A percentile compares a stretch with the other conserved stretches of the same genome.
These are phyloP conservation scores for Beauveria sp. DNA, from an alignment of 2,329 filamentous ascomycete genomes.

Conservation along the genomic window DNA sequence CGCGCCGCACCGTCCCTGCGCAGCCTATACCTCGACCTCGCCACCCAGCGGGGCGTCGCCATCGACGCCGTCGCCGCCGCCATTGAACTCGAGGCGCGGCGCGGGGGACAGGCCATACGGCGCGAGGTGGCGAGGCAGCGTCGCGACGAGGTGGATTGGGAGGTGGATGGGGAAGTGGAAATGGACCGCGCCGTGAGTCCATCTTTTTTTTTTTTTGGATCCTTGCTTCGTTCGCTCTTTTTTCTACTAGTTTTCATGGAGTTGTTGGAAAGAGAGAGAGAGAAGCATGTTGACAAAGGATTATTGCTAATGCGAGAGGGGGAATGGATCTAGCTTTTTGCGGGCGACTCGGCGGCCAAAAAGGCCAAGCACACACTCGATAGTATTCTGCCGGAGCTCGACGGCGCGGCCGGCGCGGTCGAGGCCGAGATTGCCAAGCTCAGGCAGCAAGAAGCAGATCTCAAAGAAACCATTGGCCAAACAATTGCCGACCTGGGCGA, in stretches of 20 bases:
- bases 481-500: conserved; percentile 71
- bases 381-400: conserved; percentile 62
- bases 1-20: conserved; percentile 61
- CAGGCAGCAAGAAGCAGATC: conserved; percentile 53
- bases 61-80: conserved; percentile 60
- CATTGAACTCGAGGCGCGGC: conserved; percentile 57
- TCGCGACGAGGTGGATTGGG: conserved; percentile 44
- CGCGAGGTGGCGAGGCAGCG: conserved; percentile 48
- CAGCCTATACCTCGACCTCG: conserved; percentile 70
- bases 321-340: conserved; percentile 45
- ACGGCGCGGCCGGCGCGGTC: conserved; percentile 56
- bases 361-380: conserved; percentile 50
- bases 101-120: conserved; percentile 48
- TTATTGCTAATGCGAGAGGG: neutral
- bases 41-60: conserved; percentile 61
- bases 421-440: conserved; percentile 60
- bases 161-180: conserved; percentile 55
- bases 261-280: neutral
- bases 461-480: conserved; percentile 55
- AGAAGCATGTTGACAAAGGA: no score
- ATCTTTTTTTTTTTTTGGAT: neutral
- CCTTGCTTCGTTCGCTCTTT: neutral
- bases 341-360: conserved; percentile 36
- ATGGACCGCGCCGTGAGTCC: conserved; percentile 49
- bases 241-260: no score